Evolutionary conservation across 352 stramenopile species (phyloP).

Genomic region (Phytophthora quininea): DNA sequence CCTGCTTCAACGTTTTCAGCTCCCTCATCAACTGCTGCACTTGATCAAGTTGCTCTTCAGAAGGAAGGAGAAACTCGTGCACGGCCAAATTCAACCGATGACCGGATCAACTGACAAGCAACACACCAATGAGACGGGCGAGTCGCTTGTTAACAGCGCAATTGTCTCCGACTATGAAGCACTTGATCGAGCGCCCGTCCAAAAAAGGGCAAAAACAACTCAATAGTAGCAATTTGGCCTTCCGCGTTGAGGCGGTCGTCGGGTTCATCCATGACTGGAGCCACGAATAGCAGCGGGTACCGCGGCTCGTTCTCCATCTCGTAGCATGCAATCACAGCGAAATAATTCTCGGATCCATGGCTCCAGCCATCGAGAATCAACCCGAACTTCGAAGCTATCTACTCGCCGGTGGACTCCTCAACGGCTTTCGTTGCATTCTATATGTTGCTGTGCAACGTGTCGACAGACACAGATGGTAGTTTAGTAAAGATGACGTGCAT

Average conservation of each 20-base stretch:
- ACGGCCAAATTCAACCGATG: conserved; percentile 8
- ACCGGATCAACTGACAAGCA: neutral
- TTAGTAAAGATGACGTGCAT: conserved; percentile 9
- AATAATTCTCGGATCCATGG: conserved; percentile 10
- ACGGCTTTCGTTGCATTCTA: conserved; percentile 2
- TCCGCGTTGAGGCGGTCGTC: conserved; percentile 5
- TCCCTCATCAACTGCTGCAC: neutral
- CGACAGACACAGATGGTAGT: conserved; percentile 1
- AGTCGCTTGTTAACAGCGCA: conserved; percentile 14
- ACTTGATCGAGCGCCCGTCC: neutral
- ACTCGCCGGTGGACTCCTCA: neutral
- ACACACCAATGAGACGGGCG: neutral
- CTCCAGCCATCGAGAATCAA: conserved; percentile 5
- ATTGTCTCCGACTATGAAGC: conserved; percentile 9
- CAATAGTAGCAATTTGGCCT: neutral
- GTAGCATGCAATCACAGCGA: conserved; percentile 10
- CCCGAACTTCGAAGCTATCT: conserved; percentile 1
- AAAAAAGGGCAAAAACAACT: neutral
- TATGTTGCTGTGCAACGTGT: neutral
- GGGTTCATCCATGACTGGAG: conserved; percentile 6
- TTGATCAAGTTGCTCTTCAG: neutral
- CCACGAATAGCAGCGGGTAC: conserved; percentile 6
- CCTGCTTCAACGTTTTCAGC: neutral
- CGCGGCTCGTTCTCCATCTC: neutral
- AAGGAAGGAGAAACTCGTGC: conserved; percentile 9